Conservation (phyloP, 495 filamentous ascomycete genomes). For the Rostrohypoxylon terebratum region DNA sequence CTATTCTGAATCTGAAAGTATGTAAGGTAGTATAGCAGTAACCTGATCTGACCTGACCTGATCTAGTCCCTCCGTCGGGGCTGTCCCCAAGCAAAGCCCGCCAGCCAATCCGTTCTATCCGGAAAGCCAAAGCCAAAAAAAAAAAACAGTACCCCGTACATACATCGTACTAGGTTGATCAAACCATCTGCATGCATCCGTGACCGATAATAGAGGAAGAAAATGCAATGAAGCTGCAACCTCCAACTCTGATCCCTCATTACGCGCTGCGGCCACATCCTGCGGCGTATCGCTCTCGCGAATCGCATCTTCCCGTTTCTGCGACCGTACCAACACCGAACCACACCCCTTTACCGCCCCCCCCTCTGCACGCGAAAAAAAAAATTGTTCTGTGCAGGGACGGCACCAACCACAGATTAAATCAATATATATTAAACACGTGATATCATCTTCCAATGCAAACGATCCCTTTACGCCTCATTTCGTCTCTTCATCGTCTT, state of each 20-base stretch:
- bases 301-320: slow-evolving; percentile 28
- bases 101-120: slow-evolving; percentile 19
- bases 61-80: not conserved
- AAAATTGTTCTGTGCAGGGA: not conserved
- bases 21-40: not conserved
- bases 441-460: not conserved
- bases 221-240: slow-evolving; percentile 3
- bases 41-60: slow-evolving; percentile 1
- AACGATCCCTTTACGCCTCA: not conserved
- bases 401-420: slow-evolving; percentile 14
- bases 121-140: too few relatives aligned
- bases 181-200: slow-evolving; percentile 16
- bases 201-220: slow-evolving; percentile 8
- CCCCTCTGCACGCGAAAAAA: not conserved
- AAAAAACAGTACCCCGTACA: not conserved
- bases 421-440: slow-evolving; percentile 27
- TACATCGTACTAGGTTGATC: not conserved
- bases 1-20: not conserved
- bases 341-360: slow-evolving; percentile 1
- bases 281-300: slow-evolving; percentile 23
- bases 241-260: not conserved
- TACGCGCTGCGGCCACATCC: slow-evolving; percentile 5
- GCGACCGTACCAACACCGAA: slow-evolving; percentile 16
- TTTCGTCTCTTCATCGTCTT: not conserved
- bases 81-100: not conserved